phyloP scores from a whole-genome alignment of 164 flowering plant species.

The Liriodendron chinense region DNA sequence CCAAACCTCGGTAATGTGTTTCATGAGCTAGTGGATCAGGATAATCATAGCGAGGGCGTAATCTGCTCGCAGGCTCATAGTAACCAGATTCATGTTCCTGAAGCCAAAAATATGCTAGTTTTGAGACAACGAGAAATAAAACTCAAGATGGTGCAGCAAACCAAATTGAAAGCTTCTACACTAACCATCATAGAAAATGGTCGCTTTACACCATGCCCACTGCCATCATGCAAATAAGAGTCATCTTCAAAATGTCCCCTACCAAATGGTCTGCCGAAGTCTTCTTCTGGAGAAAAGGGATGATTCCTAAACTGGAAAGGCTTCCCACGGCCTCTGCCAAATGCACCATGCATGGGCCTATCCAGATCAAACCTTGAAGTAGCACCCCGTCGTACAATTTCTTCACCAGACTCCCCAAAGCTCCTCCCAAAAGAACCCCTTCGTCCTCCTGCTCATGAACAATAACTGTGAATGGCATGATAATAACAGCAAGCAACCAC shows the following conservation, averaged over 20 bases:
- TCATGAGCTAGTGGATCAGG: constrained; percentile 43
- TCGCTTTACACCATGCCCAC: constrained; percentile 50
- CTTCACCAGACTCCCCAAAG: constrained; percentile 23
- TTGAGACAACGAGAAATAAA: background rate
- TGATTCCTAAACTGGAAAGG: constrained; percentile 34
- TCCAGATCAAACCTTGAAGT: constrained; percentile 36
- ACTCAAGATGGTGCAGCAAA: background rate
- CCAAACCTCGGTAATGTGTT: constrained; percentile 43
- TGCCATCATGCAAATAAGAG: constrained; percentile 42
- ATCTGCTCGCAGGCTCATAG: constrained; percentile 44
- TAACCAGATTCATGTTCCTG: constrained; percentile 55
- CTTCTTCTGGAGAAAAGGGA: constrained; percentile 46
- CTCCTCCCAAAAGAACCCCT: constrained; percentile 41
- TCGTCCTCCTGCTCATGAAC: constrained; percentile 40
- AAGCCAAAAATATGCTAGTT: constrained; percentile 8
- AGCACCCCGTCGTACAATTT: constrained; percentile 14
- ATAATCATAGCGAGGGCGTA: constrained; percentile 56
- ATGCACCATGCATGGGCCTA: constrained; percentile 36
- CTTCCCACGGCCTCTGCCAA: constrained; percentile 32
- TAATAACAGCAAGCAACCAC: background rate
- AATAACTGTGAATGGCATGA: background rate
- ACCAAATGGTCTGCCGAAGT: constrained; percentile 33
- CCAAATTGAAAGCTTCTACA: constrained; percentile 2
- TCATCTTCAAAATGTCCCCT: constrained; percentile 49
- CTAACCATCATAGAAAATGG: constrained; percentile 53